Percentiles rank a stretch among this genome's conserved stretches.
These are phyloP conservation scores for Penicillium longicatenatum DNA, from an alignment of 495 filamentous ascomycete species.

Conservation along the genomic window DNA sequence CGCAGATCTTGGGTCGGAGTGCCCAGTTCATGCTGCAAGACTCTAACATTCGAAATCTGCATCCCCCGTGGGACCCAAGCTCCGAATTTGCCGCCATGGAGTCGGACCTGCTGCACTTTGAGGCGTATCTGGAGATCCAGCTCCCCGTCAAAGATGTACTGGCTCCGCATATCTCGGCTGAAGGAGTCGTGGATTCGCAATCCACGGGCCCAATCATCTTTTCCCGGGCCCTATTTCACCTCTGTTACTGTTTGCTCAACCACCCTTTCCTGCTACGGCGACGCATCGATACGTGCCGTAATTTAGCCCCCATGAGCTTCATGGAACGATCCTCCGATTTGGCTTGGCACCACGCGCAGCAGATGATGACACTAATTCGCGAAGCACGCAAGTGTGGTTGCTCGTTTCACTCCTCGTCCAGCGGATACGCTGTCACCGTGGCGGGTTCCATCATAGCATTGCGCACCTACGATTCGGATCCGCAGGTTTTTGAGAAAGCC, in stretches of 20 bases:
- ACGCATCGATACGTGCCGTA: slow-evolving; percentile 22
- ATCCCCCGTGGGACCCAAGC: slow-evolving; percentile 36
- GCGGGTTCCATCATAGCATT: slow-evolving; percentile 15
- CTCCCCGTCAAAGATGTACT: slow-evolving; percentile 6
- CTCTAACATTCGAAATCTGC: slow-evolving; percentile 9
- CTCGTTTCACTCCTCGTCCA: slow-evolving; percentile 25
- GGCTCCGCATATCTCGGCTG: background rate
- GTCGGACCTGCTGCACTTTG: slow-evolving; percentile 29
- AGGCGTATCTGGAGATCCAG: slow-evolving; percentile 27
- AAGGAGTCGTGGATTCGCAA: slow-evolving; percentile 16
- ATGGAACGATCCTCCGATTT: slow-evolving; percentile 19
- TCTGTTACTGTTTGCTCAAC: slow-evolving; percentile 34
- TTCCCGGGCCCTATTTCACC: slow-evolving; percentile 31
- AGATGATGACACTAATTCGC: slow-evolving; percentile 21
- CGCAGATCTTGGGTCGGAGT: slow-evolving; percentile 31
- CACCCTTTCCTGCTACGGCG: slow-evolving; percentile 30
- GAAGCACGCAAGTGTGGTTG: slow-evolving; percentile 21
- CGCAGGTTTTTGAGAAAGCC: too few relatives aligned
- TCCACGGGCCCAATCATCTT: slow-evolving; percentile 28
- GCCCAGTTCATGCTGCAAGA: slow-evolving; percentile 30
- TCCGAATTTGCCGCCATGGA: slow-evolving; percentile 31
- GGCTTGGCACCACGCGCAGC: slow-evolving; percentile 23
- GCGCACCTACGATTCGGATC: background rate
- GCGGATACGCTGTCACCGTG: slow-evolving; percentile 24
- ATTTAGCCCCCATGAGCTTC: slow-evolving; percentile 28